Evolutionary conservation across 345 rosid species (phyloP), one percentile per base, ranked within the genome.

Genomic region (Raphanus sativus): DNA sequence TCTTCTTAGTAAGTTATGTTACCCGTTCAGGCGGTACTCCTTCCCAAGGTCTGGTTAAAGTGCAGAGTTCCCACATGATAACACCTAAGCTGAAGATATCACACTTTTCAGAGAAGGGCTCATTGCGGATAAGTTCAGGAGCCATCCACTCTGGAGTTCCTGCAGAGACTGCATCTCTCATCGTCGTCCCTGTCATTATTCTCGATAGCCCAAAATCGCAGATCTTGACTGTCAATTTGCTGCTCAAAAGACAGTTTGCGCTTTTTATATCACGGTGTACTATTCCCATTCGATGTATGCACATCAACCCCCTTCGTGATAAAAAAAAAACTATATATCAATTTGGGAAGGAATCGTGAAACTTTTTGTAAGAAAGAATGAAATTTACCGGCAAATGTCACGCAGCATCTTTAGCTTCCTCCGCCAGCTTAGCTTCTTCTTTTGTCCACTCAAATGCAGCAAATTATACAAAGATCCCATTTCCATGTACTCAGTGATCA

Each of bases 81-180:
- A 96, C 97, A 59, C 99, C 99, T 28, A 96, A 85, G 85, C 98
- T 96, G 85, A 96, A 96, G 81, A 93, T 96, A 80, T 96, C 99
- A 6, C 96, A 96, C 81, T 96, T 96, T 83, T 91, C 98, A n/a
- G 96, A 87, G 83, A 96, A 93, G 38, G 93, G 93, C 63, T 92
- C 97, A 55, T 88, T 92, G 24, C 97, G 91, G 54, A 89, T 87
- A 40, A 96, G 99, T 64, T 96, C 98, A 15, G 99, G 98, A 73
- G 97, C 99, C 99, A 96, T 96, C 59, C 59, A 52, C 59, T 52
- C 59, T 52, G 59, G 59, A 52, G 59, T 52, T 52, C 59, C 59
- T 52, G 59, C 59, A 52, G 59, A 52, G 59, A 52, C 59, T 52
- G 59, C 59, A 6, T 52, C 59, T 52, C 59, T 52, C 59, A 52